These are phyloP conservation scores for Talaromyces adpressus DNA, from an alignment of 495 filamentous ascomycete species.

Conservation along the genomic window DNA sequence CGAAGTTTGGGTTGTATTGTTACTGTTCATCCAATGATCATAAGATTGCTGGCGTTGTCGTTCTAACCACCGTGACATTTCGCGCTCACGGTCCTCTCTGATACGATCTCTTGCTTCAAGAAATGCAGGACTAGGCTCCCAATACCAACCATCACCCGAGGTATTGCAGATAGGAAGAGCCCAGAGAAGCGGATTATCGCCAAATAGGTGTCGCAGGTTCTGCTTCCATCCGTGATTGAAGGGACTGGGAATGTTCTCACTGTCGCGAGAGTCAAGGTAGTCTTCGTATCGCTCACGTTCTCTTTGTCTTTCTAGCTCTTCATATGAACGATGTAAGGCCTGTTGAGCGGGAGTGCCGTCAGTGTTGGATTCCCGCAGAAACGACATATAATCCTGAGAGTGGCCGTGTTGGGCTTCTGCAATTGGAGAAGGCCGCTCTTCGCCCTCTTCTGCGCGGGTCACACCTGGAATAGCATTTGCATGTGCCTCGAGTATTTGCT, in stretches of 20 bases:
- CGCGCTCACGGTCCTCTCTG: conserved; percentile 49
- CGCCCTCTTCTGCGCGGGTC: conserved; percentile 73
- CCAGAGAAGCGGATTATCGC: conserved; percentile 64
- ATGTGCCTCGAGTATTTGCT: conserved; percentile 73
- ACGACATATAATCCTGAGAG: conserved; percentile 7
- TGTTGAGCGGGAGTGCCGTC: conserved; percentile 32
- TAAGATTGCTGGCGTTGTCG: conserved; percentile 19
- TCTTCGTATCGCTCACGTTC: conserved; percentile 70
- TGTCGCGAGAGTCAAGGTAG: conserved; percentile 84
- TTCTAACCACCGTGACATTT: conserved; percentile 32
- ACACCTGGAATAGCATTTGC: conserved; percentile 77
- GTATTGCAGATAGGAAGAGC: conserved; percentile 74
- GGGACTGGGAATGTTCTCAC: conserved; percentile 78
- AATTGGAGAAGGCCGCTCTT: conserved; percentile 38
- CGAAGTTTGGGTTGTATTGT: conserved; percentile 5
- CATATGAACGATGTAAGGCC: conserved; percentile 53
- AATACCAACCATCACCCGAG: conserved; percentile 88
- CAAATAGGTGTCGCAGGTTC: conserved; percentile 83
- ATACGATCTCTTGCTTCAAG: conserved; percentile 57
- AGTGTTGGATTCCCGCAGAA: conserved; percentile 10
- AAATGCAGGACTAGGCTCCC: conserved; percentile 76
- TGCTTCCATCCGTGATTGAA: conserved; percentile 79
- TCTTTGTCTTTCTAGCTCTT: conserved; percentile 64
- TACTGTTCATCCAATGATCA: conserved; percentile 6
- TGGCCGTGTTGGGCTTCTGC: conserved; percentile 19